Percentiles rank a stretch among this genome's conserved stretches.
Conservation (phyloP, 108 stramenopile genomes). For the Skeletonema costatum region DNA sequence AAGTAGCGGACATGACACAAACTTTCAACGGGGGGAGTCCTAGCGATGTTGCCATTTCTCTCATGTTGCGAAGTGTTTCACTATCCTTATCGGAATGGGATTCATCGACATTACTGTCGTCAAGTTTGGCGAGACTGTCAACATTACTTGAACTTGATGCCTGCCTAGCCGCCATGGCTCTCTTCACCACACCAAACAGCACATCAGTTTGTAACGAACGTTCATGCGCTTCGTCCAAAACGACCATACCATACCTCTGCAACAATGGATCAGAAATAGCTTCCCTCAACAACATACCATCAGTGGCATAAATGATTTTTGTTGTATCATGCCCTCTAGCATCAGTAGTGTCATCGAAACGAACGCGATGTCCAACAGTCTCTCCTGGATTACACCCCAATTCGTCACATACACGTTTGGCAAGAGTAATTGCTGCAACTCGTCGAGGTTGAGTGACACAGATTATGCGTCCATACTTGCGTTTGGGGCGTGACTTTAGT, state of each 20-base stretch:
- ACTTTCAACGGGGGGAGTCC: conserved; percentile 80
- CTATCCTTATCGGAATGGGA: conserved; percentile 41
- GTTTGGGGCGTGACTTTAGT: conserved; percentile 5
- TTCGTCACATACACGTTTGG: conserved; percentile 91
- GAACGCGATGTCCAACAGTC: conserved; percentile 90
- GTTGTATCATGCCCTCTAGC: conserved; percentile 56
- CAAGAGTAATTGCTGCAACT: conserved; percentile 96
- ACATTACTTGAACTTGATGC: neutral
- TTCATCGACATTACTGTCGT: conserved; percentile 1
- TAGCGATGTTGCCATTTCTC: conserved; percentile 38
- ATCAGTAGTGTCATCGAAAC: conserved; percentile 92
- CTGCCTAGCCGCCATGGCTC: conserved; percentile 75
- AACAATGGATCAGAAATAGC: conserved; percentile 87
- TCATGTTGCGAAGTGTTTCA: conserved; percentile 50
- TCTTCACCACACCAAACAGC: conserved; percentile 97
- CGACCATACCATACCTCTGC: conserved; percentile 76
- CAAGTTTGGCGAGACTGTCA: neutral
- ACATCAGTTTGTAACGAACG: conserved; percentile 96
- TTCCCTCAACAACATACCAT: conserved; percentile 97
- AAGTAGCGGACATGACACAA: conserved; percentile 97
- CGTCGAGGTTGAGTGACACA: conserved; percentile 97
- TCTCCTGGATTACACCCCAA: conserved; percentile 62
- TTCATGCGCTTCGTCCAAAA: conserved; percentile 98
- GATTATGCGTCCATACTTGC: conserved; percentile 52
- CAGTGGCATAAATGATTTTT: conserved; percentile 90